Base-by-base conservation (phyloP, 495 filamentous ascomycete genomes). In the Trichoderma reesei region DNA sequence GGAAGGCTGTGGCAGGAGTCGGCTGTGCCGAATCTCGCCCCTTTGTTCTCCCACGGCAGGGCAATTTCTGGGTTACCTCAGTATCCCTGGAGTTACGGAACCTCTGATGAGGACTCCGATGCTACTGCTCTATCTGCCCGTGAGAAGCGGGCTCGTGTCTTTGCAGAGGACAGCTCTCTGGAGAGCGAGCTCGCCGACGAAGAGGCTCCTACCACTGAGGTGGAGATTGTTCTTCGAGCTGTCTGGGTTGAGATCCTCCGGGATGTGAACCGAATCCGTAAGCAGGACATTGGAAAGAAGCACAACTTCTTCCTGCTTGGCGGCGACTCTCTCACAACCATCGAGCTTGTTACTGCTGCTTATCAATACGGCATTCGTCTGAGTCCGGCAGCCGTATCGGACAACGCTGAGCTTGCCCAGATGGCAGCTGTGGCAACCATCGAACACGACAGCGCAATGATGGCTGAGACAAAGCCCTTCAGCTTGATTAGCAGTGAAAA, bases 121-220 rank as follows among this genome's bases (percentile, higher is more conserved):
- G 79, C 2, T 81, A 80, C 68, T 77, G 85, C 69, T 80, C 83
- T 51, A 76, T 80, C 70, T 82, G 84, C 7, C 73, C 85, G 71
- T 79, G 83, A 67, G 74, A 83, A 56, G 85, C 85, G 66, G 70
- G 76, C 63, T 74, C 60, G 77, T 51, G 74, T 86, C 44, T 76
- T 76, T 68, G 63, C 69, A 9, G 80, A 84, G 67, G 76, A 82
- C 13, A 74, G 77, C 36, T 31, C 51, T 16, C 70, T 76, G 66
- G 82, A 82, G 34, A 83, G 82, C 56, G 81, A 82, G 36, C 80
- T 83, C 39, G 74, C 77, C 10, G 84, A 78, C 61, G 73, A 61
- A n/a, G 31, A 64, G 46, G 10, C 7, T 16, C 63, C 44, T 18
- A 51, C 36, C 8, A 64, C 63, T 11, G 36, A 54, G 20, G 11